These are phyloP conservation scores for Aspergillus amoenus DNA, from an alignment of 2,329 filamentous ascomycete genomes.

Conservation along the genomic window DNA sequence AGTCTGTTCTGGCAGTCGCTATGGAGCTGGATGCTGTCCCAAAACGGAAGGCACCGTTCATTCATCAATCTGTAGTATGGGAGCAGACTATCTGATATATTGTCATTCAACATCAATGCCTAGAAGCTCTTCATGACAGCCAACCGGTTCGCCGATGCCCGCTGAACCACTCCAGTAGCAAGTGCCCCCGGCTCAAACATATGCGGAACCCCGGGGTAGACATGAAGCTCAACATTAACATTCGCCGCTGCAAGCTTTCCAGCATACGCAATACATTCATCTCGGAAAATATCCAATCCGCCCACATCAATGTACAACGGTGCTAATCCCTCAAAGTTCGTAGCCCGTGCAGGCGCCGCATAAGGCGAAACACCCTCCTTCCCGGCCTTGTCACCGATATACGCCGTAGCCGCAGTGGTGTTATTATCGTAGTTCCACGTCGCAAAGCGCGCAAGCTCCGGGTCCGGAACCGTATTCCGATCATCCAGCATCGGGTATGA, in stretches of 20 bases:
- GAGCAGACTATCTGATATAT: too few species aligned
- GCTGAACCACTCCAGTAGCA: neutral
- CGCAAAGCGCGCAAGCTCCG: neutral
- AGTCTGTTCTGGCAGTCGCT: too few species aligned
- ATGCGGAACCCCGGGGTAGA: slow-evolving; percentile 3
- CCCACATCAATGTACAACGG: slow-evolving; percentile 10
- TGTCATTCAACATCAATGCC: too few species aligned
- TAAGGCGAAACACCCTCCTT: neutral
- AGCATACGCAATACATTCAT: slow-evolving; percentile 3
- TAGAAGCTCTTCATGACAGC: neutral
- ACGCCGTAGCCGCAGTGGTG: neutral
- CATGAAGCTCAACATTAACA: slow-evolving; percentile 7
- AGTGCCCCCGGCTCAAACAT: neutral
- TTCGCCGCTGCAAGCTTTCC: neutral
- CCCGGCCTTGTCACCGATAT: neutral
- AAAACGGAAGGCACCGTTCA: too few species aligned
- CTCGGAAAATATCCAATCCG: slow-evolving; percentile 5
- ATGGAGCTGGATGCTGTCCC: too few species aligned
- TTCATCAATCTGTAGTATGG: too few species aligned
- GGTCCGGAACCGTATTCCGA: neutral
- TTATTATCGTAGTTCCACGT: neutral
- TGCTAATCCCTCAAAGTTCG: neutral
- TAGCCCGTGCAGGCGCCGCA: slow-evolving; percentile 7
- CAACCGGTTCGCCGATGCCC: neutral
- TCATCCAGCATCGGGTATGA: slow-evolving; percentile 13